phyloP scores from a whole-genome alignment of 441 rosid species.

The Pelargonium myrrhifolium region DNA sequence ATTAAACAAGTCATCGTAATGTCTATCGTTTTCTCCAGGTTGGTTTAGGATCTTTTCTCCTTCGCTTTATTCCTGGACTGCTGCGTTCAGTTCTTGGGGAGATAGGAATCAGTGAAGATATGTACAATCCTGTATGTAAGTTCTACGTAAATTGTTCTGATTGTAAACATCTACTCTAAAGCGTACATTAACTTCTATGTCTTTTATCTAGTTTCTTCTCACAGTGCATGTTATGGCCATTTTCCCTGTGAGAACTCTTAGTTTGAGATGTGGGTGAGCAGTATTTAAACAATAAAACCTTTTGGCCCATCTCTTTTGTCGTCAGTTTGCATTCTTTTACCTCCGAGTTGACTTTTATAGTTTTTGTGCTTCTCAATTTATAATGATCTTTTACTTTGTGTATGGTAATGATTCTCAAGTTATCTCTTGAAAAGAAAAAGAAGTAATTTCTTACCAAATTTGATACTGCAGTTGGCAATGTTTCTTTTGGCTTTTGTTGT shows the following conservation, averaged over 20 bases:
- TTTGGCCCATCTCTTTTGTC: not conserved
- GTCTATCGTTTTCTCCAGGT: constrained; percentile 37
- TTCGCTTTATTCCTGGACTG: constrained; percentile 61
- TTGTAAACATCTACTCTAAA: not conserved
- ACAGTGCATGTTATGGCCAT: constrained; percentile 3
- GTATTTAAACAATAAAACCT: not conserved
- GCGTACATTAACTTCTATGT: not conserved
- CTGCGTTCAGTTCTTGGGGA: constrained; percentile 49
- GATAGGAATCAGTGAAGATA: constrained; percentile 82
- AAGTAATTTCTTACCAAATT: constrained; percentile 3
- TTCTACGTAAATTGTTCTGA: constrained; percentile 21
- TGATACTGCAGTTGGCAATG: constrained; percentile 49
- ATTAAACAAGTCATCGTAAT: not conserved
- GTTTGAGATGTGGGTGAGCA: not conserved
- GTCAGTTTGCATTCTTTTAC: not conserved
- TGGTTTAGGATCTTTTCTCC: constrained; percentile 80
- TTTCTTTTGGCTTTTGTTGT: constrained; percentile 58
- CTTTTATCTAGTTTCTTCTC: not conserved
- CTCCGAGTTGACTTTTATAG: no score
- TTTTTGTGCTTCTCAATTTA: no score
- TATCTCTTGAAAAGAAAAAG: not conserved
- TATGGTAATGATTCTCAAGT: not conserved
- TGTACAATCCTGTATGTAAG: constrained; percentile 97
- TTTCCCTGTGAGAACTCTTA: constrained; percentile 6
- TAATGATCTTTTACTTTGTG: no score